Evolutionary conservation across 2,329 filamentous ascomycete species (phyloP), one percentile per base, ranked within the genome.

Genomic region (Pseudogymnoascus sp.): DNA sequence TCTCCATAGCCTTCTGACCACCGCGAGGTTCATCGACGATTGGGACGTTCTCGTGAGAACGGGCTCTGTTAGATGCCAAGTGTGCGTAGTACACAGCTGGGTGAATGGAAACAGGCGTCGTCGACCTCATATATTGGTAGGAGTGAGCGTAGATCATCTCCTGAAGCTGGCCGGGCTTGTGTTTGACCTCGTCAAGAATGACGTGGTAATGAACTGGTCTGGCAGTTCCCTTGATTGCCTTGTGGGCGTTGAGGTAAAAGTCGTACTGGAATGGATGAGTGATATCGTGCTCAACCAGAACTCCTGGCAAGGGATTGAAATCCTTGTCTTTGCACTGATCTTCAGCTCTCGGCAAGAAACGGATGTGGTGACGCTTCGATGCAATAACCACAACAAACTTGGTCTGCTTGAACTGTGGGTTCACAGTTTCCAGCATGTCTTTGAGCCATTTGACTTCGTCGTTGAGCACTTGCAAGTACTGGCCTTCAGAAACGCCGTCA

Each of bases 21-120:
- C 73, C 67, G 60, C 74, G 68, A 72, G 78, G 72, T 69, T 81
- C 76, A 65, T 73, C 76, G 14, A 78, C 81, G 0, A 78, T 72
- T 0, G 77, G 71, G 3, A 77, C 67, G 63, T 79, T 73, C 69
- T 93, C 87, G 67, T 99, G 94, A 3, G 86, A 80, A 61, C 86
- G 86, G 19, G 90, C 91, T 59, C 94, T 90, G 63, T 86, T 85
- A 7, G 91, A 88, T 35, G 92, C 92, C 66, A 99, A 76, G 75
- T 99, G 94, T 0, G 95, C 92, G 69, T 99, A 99, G 80, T 99
- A 99, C 0, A 97, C 88, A 0, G 94, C 92, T 0, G 94, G 94
- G 67, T 87, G 67, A 68, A 63, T 35, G 83, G 92, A 97, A 0
- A 99, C 92, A 0, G 94, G 91, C 0, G 93, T 97, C 0, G 92